Percentiles rank a stretch among this genome's conserved stretches.
phyloP scores from a whole-genome alignment of 257 asterid species.

The Thymus quinquecostatus region DNA sequence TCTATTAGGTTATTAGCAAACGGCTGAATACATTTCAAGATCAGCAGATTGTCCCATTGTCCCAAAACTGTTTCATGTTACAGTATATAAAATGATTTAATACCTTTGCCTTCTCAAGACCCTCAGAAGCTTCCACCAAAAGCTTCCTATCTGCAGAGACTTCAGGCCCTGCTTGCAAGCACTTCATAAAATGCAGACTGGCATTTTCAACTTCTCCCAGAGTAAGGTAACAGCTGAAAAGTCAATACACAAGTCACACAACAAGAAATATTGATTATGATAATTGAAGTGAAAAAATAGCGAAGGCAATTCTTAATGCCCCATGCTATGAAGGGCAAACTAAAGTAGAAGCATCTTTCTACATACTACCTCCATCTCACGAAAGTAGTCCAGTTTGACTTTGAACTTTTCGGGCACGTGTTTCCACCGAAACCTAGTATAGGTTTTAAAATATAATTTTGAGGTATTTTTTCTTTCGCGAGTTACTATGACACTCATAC shows the following conservation, averaged over 20 bases:
- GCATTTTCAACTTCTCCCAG: constrained; percentile 90
- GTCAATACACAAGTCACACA: constrained; percentile 29
- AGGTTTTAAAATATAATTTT: no score
- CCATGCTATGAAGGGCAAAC: constrained; percentile 19
- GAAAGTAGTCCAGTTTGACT: no score
- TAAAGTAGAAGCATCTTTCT: neutral
- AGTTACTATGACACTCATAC: no score
- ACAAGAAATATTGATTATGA: neutral
- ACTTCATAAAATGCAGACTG: constrained; percentile 66
- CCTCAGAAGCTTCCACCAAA: constrained; percentile 87
- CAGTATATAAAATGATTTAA: constrained; percentile 5
- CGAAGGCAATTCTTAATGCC: constrained; percentile 19
- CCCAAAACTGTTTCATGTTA: constrained; percentile 19
- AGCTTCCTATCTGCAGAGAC: constrained; percentile 69
- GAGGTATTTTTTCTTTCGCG: no score
- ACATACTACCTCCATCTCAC: neutral
- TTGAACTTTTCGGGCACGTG: no score
- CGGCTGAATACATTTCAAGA: constrained; percentile 8
- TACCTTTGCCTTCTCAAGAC: constrained; percentile 86
- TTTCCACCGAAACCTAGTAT: no score
- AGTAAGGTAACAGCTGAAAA: constrained; percentile 88
- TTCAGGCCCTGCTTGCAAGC: constrained; percentile 83
- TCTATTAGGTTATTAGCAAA: constrained; percentile 21
- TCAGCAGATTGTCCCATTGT: constrained; percentile 21
- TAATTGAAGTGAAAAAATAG: constrained; percentile 8